Base-by-base conservation (phyloP, 2,329 filamentous ascomycete species). In the Ceratocystis eucalypticola region DNA sequence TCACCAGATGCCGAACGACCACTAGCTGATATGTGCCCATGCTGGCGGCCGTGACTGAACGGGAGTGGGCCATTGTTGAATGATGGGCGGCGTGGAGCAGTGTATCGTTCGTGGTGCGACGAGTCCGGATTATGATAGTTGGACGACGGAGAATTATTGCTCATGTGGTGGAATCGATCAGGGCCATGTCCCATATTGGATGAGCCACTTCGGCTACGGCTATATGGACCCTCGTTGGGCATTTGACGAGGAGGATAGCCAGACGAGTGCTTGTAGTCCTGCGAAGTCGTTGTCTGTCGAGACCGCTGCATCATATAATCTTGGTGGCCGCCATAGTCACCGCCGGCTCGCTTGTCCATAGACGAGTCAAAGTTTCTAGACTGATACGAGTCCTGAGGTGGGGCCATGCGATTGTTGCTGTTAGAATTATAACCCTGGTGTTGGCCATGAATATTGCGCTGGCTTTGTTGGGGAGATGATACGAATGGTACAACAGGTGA, bases 401-500 rank as follows among this genome's bases (percentile, higher is more conserved):
- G 45, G 20, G 37, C 15, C 41, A 63, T 63, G 37, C 61, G 46
- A n/a, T 61, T 63, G 7, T n/a, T 20, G 25, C 3, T 30, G 53
- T 15, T 57, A 4, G 48, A 53, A 33, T 61, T 61, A 37, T 61
- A 41, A 4, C n/a, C n/a, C 22, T 67, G 55, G 41, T 67, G 22
- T 33, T 71, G 70, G 53, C 70, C 67, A 61, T 72, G 73, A 1
- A 71, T 70, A 53, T 71, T 72, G 28, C 71, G 62, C 15, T 71
- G 71, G 25, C 71, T 71, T 66, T 74, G 73, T 20, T 69, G 70
- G 22, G 72, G 69, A 41, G 69, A 68, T n/a, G 71, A 69, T 20
- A 71, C 66, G 8, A 45, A 45, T 15, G 64, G 20, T 5, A 82
- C 76, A 17, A 86, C 77, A 0, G 89, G 91, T 1, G 91, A 85